These are phyloP conservation scores for Arabidopsis arenosa DNA, from an alignment of 345 rosid genomes.

Conservation along the genomic window DNA sequence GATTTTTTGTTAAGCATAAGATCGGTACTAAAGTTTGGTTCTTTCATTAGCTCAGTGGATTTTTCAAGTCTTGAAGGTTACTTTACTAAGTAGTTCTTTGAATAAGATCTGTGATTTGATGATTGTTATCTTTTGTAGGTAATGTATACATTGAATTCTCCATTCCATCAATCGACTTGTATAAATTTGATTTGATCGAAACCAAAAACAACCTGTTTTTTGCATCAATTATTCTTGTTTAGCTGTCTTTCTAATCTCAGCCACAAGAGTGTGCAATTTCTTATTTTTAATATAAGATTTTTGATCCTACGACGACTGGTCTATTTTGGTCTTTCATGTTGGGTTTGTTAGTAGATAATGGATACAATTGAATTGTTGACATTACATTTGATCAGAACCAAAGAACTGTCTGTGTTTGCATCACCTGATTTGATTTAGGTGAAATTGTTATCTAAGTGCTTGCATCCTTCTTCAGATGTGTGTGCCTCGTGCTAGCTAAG, in stretches of 20 bases:
- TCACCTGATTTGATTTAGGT: background rate
- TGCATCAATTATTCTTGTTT: background rate
- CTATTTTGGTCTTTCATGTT: background rate
- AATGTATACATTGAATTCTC: too few species aligned
- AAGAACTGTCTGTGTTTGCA: background rate
- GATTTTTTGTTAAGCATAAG: constrained; percentile 13
- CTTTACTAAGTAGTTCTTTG: constrained; percentile 5
- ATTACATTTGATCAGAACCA: constrained; percentile 3
- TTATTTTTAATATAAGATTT: background rate
- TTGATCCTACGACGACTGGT: background rate
- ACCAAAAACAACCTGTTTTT: too few species aligned
- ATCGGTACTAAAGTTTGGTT: constrained; percentile 4
- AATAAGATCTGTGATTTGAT: constrained; percentile 9
- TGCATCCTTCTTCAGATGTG: background rate
- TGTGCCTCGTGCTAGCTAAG: background rate
- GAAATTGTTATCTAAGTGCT: background rate
- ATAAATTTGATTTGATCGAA: too few species aligned
- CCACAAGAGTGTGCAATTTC: background rate
- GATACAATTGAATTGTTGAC: background rate
- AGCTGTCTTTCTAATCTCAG: too few species aligned
- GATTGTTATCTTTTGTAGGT: constrained; percentile 8
- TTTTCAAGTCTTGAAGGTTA: constrained; percentile 7
- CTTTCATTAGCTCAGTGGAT: too few species aligned
- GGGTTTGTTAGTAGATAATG: background rate
- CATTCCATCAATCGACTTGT: too few species aligned